phyloP scores from a whole-genome alignment of 2,329 filamentous ascomycete species.

The Colletotrichum sp. region DNA sequence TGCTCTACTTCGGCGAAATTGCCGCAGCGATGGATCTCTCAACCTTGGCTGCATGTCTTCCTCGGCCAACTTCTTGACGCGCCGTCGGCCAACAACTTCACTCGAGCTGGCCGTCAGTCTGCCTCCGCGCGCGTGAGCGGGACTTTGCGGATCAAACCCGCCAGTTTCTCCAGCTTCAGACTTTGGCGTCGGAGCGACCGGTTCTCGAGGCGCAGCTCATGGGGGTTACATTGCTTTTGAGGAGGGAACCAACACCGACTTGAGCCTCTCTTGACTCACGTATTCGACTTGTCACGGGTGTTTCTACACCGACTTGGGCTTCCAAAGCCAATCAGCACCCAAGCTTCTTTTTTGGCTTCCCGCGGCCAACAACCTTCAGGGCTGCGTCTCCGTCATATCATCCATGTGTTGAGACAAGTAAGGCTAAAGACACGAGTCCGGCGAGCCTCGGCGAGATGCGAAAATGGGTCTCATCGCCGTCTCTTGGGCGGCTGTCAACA shows the following conservation, averaged over 20 bases:
- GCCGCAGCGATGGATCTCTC: neutral
- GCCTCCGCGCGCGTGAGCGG: neutral
- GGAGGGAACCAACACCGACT: neutral
- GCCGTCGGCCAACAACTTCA: neutral
- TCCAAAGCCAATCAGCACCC: neutral
- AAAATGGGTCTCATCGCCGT: neutral
- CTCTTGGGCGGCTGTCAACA: neutral
- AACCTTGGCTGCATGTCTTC: neutral
- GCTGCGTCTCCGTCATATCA: neutral
- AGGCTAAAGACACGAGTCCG: neutral
- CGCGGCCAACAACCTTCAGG: neutral
- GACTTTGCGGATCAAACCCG: neutral
- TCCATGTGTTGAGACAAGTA: neutral
- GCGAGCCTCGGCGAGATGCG: neutral
- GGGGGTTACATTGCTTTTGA: neutral
- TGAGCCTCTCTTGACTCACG: constrained; percentile 16
- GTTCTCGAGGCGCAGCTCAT: neutral
- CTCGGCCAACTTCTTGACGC: neutral
- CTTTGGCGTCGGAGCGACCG: neutral
- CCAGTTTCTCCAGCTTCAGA: neutral
- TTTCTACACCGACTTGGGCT: neutral
- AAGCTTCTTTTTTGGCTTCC: neutral
- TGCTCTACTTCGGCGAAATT: neutral
- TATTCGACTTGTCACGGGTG: neutral
- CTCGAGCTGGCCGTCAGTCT: neutral